Conservation (phyloP, 345 rosid genomes). For the Lepidium aucheri region DNA sequence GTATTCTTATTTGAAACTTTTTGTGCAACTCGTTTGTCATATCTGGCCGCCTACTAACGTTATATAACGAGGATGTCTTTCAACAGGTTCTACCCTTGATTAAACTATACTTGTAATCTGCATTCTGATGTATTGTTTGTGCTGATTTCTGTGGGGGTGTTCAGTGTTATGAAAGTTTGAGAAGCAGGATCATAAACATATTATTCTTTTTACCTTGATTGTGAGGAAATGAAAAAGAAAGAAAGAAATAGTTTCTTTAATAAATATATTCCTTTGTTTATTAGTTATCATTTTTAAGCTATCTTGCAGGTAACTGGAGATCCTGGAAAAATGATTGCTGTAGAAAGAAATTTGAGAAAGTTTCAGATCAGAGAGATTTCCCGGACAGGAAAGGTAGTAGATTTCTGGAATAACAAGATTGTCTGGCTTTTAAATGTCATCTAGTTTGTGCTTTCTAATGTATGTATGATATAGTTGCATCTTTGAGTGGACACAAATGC, state of each 20-base stretch:
- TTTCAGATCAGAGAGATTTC: slow-evolving; percentile 91
- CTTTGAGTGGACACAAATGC: slow-evolving; percentile 2
- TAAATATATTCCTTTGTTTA: not conserved
- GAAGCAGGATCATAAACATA: not conserved
- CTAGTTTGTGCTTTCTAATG: slow-evolving; percentile 2
- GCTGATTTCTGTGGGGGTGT: not conserved
- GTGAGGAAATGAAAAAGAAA: not conserved
- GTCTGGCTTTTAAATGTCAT: not conserved
- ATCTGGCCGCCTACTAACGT: not conserved
- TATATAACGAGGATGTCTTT: not conserved
- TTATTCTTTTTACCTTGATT: not conserved
- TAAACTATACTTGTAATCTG: not conserved
- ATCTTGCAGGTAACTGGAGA: slow-evolving; percentile 81
- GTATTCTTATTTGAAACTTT: not conserved
- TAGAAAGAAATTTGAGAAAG: slow-evolving; percentile 73
- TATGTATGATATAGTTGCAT: not conserved
- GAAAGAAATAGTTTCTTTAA: not conserved
- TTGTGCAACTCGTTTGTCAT: not conserved
- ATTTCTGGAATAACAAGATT: not conserved
- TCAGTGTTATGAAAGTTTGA: slow-evolving; percentile 8
- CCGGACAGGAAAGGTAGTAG: slow-evolving; percentile 57
- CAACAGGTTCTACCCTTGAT: not conserved
- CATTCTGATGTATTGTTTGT: not conserved
- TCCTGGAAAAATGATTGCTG: slow-evolving; percentile 94
- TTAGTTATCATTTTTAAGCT: not conserved